Conservation (phyloP, 768 basidiomycete species). For the Naganishia antarctica region DNA sequence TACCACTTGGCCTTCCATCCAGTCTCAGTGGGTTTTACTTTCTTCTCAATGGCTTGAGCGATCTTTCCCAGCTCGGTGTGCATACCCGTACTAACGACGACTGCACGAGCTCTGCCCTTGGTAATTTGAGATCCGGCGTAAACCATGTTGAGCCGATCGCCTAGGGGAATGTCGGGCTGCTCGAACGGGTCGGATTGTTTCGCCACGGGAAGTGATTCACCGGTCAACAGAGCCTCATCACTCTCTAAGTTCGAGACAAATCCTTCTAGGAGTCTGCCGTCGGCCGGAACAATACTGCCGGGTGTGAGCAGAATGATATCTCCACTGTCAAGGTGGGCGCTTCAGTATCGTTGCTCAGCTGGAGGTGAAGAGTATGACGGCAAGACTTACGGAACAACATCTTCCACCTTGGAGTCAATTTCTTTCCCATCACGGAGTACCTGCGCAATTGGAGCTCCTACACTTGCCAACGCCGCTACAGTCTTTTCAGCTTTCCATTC, state of each 20-base stretch:
- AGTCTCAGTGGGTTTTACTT: slow-evolving; percentile 25
- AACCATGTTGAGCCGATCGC: slow-evolving; percentile 39
- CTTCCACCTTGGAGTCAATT: slow-evolving; percentile 24
- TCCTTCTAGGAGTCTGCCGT: slow-evolving; percentile 52
- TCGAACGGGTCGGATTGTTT: slow-evolving; percentile 46
- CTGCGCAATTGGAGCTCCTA: slow-evolving; percentile 49
- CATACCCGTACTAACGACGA: slow-evolving; percentile 57
- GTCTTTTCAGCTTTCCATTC: slow-evolving; percentile 52
- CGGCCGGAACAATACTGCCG: slow-evolving; percentile 52
- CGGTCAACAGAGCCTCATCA: slow-evolving; percentile 57
- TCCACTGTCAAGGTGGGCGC: slow-evolving; percentile 35
- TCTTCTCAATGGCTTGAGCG: slow-evolving; percentile 34
- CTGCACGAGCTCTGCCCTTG: slow-evolving; percentile 56
- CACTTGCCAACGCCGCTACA: slow-evolving; percentile 50
- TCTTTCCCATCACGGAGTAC: slow-evolving; percentile 45
- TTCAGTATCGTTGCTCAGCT: neutral
- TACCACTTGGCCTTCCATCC: slow-evolving; percentile 27
- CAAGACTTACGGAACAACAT: slow-evolving; percentile 31
- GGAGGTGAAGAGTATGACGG: neutral
- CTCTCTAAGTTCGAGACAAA: slow-evolving; percentile 52
- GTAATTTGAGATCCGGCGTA: slow-evolving; percentile 52
- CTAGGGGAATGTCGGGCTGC: slow-evolving; percentile 18
- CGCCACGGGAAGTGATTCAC: slow-evolving; percentile 56
- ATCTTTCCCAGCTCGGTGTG: slow-evolving; percentile 54
- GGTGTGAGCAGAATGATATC: slow-evolving; percentile 53